A percentile compares a stretch with the other conserved stretches of the same genome.
These are phyloP conservation scores for Penicillium sp. DNA, from an alignment of 2,329 filamentous ascomycete genomes.

Conservation along the genomic window DNA sequence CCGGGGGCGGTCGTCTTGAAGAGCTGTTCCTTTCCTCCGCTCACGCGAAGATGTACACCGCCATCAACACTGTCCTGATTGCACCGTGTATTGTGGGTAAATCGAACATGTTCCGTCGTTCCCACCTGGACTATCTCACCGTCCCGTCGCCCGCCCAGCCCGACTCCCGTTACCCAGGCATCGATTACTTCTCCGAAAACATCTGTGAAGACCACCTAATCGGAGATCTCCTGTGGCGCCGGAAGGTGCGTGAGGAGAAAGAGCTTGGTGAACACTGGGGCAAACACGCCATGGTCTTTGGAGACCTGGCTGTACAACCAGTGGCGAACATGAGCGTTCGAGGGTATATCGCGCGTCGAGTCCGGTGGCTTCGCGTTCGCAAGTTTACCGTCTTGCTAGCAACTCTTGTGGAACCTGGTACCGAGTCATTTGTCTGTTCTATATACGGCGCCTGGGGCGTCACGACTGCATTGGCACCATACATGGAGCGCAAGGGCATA, in stretches of 20 bases:
- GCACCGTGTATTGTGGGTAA: constrained; percentile 96
- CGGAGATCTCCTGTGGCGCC: constrained; percentile 84
- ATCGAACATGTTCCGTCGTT: constrained; percentile 96
- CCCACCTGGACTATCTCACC: constrained; percentile 79
- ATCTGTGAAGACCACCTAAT: constrained; percentile 98
- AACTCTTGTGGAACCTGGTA: constrained; percentile 89
- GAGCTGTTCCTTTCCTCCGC: constrained; percentile 93
- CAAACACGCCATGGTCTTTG: constrained; percentile 83
- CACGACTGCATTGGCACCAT: constrained; percentile 67
- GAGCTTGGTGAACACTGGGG: constrained; percentile 54
- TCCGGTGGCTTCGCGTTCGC: constrained; percentile 87
- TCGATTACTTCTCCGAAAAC: constrained; percentile 92
- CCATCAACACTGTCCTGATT: constrained; percentile 89
- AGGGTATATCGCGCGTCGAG: constrained; percentile 78
- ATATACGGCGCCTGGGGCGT: constrained; percentile 77
- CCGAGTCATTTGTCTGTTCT: constrained; percentile 85
- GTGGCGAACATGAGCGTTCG: constrained; percentile 77
- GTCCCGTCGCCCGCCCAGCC: constrained; percentile 53
- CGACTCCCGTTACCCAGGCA: constrained; percentile 62
- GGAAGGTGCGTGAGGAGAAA: constrained; percentile 40
- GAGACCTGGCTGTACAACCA: constrained; percentile 88
- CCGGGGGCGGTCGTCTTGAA: constrained; percentile 81
- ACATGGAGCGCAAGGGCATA: constrained; percentile 54
- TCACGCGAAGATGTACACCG: constrained; percentile 96
- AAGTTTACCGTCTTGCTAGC: constrained; percentile 92